Evolutionary conservation across 2,329 filamentous ascomycete genomes (phyloP).

Genomic region (Fusarium sp.): DNA sequence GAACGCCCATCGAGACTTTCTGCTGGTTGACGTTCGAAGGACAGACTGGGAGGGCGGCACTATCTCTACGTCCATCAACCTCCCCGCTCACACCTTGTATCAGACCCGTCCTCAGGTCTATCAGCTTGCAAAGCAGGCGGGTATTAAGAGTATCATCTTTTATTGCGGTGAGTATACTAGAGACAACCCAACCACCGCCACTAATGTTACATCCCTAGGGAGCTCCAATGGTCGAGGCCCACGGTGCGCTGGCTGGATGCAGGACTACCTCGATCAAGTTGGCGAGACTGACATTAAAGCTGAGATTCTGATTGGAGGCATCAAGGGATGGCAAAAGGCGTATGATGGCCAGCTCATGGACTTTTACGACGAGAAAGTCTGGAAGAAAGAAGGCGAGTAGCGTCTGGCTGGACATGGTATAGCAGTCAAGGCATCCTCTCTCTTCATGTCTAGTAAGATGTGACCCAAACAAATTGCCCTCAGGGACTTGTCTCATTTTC

Average conservation of each 20-base stretch:
- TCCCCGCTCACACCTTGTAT: conserved; percentile 66
- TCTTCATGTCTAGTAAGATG: conserved; percentile 49
- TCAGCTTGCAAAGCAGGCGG: conserved; percentile 61
- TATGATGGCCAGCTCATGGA: conserved; percentile 61
- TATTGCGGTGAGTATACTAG: conserved; percentile 61
- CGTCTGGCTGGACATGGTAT: conserved; percentile 21
- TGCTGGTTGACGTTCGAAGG: conserved; percentile 65
- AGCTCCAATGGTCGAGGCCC: conserved; percentile 63
- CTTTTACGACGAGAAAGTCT: conserved; percentile 59
- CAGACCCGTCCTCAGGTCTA: conserved; percentile 61
- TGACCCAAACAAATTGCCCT: conserved; percentile 38
- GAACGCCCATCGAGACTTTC: conserved; percentile 50
- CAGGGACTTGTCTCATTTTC: conserved; percentile 44
- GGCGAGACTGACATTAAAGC: conserved; percentile 58
- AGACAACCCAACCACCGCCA: background rate
- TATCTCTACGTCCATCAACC: conserved; percentile 66
- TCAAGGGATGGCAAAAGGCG: conserved; percentile 65
- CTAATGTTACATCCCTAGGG: conserved; percentile 49
- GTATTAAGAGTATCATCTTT: conserved; percentile 61
- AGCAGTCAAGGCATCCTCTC: conserved; percentile 39
- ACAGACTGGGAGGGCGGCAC: conserved; percentile 69
- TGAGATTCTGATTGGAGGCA: conserved; percentile 61
- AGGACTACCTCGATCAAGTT: conserved; percentile 63
- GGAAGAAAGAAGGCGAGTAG: conserved; percentile 47
- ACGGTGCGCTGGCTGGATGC: conserved; percentile 66